A percentile compares a stretch with the other conserved stretches of the same genome.
Conservation (phyloP, 176 grass and related monocot genomes). For the Carex scoparia region DNA sequence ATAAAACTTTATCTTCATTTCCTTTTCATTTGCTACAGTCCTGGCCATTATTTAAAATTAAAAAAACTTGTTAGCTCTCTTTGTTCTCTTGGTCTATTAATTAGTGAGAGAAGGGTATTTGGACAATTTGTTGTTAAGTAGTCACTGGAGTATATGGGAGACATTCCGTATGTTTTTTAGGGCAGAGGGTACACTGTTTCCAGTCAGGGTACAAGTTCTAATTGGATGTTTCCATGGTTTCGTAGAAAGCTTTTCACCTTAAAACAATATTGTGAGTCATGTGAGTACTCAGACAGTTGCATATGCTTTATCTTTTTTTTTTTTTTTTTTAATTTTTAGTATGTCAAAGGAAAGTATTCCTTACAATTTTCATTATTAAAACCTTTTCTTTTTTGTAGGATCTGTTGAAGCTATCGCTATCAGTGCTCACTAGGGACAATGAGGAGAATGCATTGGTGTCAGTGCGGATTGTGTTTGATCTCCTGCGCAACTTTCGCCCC, state of each 20-base stretch:
- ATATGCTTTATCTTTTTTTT: not conserved
- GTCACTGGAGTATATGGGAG: not conserved
- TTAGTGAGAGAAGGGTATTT: not conserved
- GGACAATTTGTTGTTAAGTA: not conserved
- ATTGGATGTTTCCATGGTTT: not conserved
- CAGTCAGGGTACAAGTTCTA: not conserved
- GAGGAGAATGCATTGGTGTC: constrained; percentile 95
- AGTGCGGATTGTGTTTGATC: constrained; percentile 87
- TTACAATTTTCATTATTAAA: not conserved
- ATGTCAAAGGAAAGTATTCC: not conserved
- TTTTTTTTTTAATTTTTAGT: not conserved
- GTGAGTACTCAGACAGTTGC: not conserved
- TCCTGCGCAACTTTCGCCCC: constrained; percentile 95
- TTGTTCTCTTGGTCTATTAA: not conserved
- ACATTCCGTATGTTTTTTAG: not conserved
- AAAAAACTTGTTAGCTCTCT: not conserved
- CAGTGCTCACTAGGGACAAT: constrained; percentile 83
- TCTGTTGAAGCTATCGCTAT: constrained; percentile 89
- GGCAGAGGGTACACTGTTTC: not conserved
- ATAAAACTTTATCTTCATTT: not conserved
- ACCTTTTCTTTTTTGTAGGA: constrained; percentile 41
- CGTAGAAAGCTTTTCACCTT: not conserved
- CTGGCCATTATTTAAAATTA: not conserved
- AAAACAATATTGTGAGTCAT: not conserved
- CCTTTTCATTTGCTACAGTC: not conserved